A percentile compares a stretch with the other conserved stretches of the same genome.
Evolutionary conservation across 2,329 filamentous ascomycete species (phyloP).

Genomic region (Botrytis cinerea): DNA sequence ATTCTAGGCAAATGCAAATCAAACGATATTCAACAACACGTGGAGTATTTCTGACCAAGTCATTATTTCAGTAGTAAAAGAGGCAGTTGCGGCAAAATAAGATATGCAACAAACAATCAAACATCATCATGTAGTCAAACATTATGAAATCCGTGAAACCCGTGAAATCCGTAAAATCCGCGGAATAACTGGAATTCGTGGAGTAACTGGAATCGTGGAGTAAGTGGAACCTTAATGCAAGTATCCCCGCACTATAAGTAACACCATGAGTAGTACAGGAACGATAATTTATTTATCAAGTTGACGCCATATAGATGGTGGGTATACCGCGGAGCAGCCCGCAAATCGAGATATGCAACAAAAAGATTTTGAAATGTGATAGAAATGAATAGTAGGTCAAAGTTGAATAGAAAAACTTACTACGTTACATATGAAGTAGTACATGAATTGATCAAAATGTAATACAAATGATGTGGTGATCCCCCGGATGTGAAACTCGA

Average conservation of each 20-base stretch:
- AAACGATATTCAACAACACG: neutral
- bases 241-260: constrained; percentile 4
- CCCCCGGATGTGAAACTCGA: neutral
- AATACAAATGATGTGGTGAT: neutral
- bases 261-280: neutral
- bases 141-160: too few relatives aligned
- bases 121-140: neutral
- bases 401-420: neutral
- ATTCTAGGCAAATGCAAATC: neutral
- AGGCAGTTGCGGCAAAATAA: constrained; percentile 11
- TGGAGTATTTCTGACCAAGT: neutral
- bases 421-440: neutral
- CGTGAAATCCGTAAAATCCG: too few relatives aligned
- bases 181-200: neutral
- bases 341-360: constrained; percentile 10
- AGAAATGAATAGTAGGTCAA: neutral
- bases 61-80: neutral
- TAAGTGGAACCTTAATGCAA: neutral
- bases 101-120: constrained; percentile 6
- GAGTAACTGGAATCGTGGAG: neutral
- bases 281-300: neutral
- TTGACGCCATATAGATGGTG: neutral
- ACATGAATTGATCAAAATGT: neutral
- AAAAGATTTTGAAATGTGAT: neutral
- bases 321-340: neutral